Conservation (phyloP, 345 rosid genomes). For the Populus simonii region DNA sequence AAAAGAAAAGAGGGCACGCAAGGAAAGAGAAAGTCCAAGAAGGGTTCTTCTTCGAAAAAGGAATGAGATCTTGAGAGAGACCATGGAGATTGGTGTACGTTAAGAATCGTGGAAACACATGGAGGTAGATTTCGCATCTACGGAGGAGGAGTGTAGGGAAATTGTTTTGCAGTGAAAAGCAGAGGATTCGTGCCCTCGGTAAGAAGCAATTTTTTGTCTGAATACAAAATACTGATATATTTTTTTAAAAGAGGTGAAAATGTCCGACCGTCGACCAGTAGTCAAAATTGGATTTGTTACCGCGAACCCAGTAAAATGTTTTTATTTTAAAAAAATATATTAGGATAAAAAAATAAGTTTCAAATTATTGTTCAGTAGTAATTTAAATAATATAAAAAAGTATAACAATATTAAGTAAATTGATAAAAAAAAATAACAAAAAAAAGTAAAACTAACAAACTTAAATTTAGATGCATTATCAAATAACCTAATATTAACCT, state of each 20-base stretch:
- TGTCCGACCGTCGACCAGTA: background rate
- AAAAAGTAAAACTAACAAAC: too few species aligned
- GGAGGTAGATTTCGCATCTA: constrained; percentile 33
- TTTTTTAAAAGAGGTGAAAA: background rate
- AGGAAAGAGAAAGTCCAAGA: constrained; percentile 11
- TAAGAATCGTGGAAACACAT: constrained; percentile 40
- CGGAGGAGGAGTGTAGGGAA: constrained; percentile 24
- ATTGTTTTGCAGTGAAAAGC: constrained; percentile 11
- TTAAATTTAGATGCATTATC: too few species aligned
- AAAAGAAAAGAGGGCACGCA: constrained; percentile 11
- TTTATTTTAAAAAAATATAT: too few species aligned
- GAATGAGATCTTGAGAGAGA: constrained; percentile 41
- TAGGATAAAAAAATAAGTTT: too few species aligned
- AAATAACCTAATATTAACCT: too few species aligned
- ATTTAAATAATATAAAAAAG: too few species aligned
- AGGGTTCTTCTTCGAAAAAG: constrained; percentile 8
- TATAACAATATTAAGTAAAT: too few species aligned
- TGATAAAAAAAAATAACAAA: too few species aligned
- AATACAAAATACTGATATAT: background rate
- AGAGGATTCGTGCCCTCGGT: constrained; percentile 18
- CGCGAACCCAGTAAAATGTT: too few species aligned
- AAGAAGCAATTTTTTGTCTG: background rate
- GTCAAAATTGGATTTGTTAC: background rate
- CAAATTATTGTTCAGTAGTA: too few species aligned
- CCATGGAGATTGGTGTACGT: constrained; percentile 41